Evolutionary conservation across 2,329 filamentous ascomycete genomes (phyloP).

Genomic region (Pyrenophora seminiperda): DNA sequence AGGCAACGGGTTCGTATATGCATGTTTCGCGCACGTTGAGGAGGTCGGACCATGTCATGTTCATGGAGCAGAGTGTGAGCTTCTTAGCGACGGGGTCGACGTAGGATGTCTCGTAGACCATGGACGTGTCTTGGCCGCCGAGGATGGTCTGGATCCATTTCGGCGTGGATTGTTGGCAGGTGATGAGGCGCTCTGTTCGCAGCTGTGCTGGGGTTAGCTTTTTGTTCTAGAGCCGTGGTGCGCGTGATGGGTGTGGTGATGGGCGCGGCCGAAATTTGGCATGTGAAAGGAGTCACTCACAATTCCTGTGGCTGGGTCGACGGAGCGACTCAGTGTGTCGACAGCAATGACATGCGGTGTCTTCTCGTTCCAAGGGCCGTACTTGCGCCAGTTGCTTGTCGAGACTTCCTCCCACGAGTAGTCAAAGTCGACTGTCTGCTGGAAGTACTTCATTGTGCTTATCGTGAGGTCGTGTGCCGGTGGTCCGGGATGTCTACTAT

Average conservation of each 20-base stretch:
- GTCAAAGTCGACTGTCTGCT: constrained; percentile 85
- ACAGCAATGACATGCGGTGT: constrained; percentile 96
- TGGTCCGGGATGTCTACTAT: not conserved
- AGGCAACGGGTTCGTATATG: constrained; percentile 70
- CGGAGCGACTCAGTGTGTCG: constrained; percentile 79
- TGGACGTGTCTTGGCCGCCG: constrained; percentile 77
- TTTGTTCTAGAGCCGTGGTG: not conserved
- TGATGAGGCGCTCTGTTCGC: constrained; percentile 72
- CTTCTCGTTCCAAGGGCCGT: constrained; percentile 98
- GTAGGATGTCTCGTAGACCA: constrained; percentile 95
- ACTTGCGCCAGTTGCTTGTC: constrained; percentile 97
- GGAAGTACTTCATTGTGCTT: constrained; percentile 96
- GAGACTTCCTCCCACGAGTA: constrained; percentile 99
- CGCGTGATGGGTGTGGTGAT: too few relatives aligned
- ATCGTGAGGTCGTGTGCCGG: constrained; percentile 56
- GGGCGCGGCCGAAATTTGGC: constrained; percentile 5
- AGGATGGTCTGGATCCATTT: constrained; percentile 82
- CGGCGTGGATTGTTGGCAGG: constrained; percentile 69
- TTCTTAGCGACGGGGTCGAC: constrained; percentile 83
- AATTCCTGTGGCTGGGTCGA: constrained; percentile 69
- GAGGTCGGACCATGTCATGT: constrained; percentile 90
- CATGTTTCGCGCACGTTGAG: constrained; percentile 93
- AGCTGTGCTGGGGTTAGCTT: constrained; percentile 54
- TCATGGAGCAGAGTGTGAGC: constrained; percentile 95
- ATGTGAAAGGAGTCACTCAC: constrained; percentile 53